phyloP scores from a whole-genome alignment of 2,329 filamentous ascomycete genomes.

The Cercospora sp. region DNA sequence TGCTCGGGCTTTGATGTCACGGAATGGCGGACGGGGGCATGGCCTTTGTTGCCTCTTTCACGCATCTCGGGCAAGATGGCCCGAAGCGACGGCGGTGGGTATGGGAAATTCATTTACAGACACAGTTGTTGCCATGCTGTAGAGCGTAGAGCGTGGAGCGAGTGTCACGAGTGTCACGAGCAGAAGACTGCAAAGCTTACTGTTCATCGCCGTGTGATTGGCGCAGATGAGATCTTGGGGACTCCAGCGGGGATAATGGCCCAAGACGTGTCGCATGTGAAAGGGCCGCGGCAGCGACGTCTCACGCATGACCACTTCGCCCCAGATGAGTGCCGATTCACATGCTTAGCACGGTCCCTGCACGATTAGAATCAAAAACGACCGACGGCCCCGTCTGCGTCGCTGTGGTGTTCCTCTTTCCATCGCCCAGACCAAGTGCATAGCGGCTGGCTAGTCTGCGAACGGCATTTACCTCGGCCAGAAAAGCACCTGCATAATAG shows the following conservation, averaged over 20 bases:
- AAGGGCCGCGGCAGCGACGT: constrained; percentile 5
- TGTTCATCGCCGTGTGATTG: constrained; percentile 6
- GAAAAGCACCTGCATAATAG: constrained; percentile 15
- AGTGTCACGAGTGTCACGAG: constrained; percentile 3
- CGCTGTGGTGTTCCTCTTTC: not conserved
- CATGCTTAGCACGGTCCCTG: constrained; percentile 14
- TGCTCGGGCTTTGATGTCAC: constrained; percentile 11
- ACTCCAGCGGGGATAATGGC: constrained; percentile 10
- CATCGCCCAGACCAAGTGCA: constrained; percentile 11
- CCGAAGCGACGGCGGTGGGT: constrained; percentile 3
- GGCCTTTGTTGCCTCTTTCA: constrained; percentile 5
- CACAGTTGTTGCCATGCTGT: not conserved
- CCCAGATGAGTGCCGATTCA: constrained; percentile 3
- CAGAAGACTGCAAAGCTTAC: constrained; percentile 2
- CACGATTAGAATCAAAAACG: constrained; percentile 4
- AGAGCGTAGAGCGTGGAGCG: not conserved
- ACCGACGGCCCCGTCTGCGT: not conserved
- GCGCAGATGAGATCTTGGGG: not conserved
- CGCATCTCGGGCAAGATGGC: constrained; percentile 7
- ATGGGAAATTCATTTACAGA: not conserved
- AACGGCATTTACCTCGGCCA: constrained; percentile 14
- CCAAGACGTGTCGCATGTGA: constrained; percentile 7
- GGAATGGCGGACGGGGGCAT: not conserved
- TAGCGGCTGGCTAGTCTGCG: constrained; percentile 6
- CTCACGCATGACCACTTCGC: not conserved